Evolutionary conservation across 306 rosid species (phyloP).

Genomic region (Lablab purpureus): DNA sequence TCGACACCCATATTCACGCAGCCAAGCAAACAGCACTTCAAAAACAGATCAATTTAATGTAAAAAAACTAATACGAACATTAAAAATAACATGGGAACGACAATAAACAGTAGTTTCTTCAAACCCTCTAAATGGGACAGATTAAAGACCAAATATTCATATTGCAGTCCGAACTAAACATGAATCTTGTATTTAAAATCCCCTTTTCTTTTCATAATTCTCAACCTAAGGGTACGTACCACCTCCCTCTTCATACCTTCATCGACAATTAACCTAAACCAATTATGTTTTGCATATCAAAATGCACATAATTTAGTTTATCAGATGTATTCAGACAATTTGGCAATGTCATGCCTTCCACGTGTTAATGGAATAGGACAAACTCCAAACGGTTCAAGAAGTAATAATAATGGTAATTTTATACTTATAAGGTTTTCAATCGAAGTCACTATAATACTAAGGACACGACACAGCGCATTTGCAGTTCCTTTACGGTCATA

Average conservation of each 20-base stretch:
- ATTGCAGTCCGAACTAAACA: background rate
- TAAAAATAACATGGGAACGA: slow-evolving; percentile 27
- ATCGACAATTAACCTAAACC: background rate
- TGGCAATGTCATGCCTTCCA: background rate
- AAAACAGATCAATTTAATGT: slow-evolving; percentile 36
- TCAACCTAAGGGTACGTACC: background rate
- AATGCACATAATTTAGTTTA: background rate
- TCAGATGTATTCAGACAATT: slow-evolving; percentile 17
- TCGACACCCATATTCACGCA: slow-evolving; percentile 55
- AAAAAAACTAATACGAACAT: slow-evolving; percentile 10
- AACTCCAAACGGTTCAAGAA: slow-evolving; percentile 9
- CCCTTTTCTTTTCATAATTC: slow-evolving; percentile 7
- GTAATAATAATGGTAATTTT: background rate
- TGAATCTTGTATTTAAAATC: background rate
- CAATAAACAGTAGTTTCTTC: slow-evolving; percentile 18
- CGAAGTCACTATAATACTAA: background rate
- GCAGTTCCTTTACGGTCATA: background rate
- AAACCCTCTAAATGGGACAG: slow-evolving; percentile 19
- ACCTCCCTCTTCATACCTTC: slow-evolving; percentile 22
- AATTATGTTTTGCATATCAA: background rate
- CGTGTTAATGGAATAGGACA: background rate
- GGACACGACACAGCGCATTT: background rate
- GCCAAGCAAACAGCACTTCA: slow-evolving; percentile 45
- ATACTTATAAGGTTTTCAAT: slow-evolving; percentile 7
- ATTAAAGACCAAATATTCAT: background rate